Base-by-base conservation (phyloP, 1,284 basidiomycete species). In the Leccinum holopus region DNA sequence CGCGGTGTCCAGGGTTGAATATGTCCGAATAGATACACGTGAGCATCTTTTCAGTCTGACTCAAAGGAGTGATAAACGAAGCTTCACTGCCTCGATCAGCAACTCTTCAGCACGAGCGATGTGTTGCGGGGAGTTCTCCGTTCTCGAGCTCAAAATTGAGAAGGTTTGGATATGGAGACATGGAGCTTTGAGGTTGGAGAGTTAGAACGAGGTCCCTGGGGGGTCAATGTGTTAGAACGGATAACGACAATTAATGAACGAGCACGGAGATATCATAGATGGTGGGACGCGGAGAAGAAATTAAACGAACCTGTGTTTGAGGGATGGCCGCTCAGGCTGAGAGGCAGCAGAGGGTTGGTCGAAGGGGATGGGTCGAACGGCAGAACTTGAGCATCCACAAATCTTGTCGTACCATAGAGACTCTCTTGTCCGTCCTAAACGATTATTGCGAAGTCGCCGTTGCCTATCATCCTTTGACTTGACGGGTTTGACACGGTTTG, bases 1-100 rank as follows among this genome's bases (percentile, higher is more conserved):
- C 11, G 55, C 53, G 21, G 63, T 28, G 1, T 56, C 52, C 35
- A 68, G 12, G 37, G 32, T 65, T 72, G 52, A 70, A 72, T 37
- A 70, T 72, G 2, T 63, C 71, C 0, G 71, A 71, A 25, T 65
- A 69, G 9, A 69, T 70, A 3, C 52, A 47, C 1, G 71, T 68
- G 12, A 70, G 35, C 11, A 63, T 28, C 55, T 66, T 69, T 53
- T 70, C 71, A 0, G 61, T 62, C 39, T 68, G 60, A 3, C 44
- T 70, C 16, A 58, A 44, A 25, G 70, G 70, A 3, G 35, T 9
- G 21, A 69, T 53, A 39, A 72, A 69, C n/a, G 54, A 56, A 3
- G 69, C 58, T 18, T 68, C 65, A 10, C 68, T 8, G 69, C 70
- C 5, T 52, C 54, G 6, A 32, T 55, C 10, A 71, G 59, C 8